Conservation (phyloP, 139 green algal genomes). For the Deuterostichococcus epilithicus region DNA sequence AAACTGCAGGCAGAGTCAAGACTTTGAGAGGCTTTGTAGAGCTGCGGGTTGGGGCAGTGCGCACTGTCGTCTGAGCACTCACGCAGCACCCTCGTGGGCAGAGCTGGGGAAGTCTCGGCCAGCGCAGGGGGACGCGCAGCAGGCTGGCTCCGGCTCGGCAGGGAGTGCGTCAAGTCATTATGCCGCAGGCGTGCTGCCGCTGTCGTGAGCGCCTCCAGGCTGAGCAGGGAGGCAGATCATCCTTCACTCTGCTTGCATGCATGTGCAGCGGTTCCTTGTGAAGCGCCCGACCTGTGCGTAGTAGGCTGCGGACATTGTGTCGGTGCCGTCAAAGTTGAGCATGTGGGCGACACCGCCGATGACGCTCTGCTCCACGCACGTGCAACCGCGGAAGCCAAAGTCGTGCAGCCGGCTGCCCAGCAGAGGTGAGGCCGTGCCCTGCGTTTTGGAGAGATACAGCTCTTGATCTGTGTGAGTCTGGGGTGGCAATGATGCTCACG, state of each 20-base stretch:
- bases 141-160: too few relatives aligned
- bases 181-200: too few relatives aligned
- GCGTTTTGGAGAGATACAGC: neutral
- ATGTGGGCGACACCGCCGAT: slow-evolving; percentile 85
- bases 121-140: neutral
- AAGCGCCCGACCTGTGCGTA: slow-evolving; percentile 63
- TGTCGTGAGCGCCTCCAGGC: too few relatives aligned
- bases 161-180: too few relatives aligned
- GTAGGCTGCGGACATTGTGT: slow-evolving; percentile 86
- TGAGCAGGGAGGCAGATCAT: too few relatives aligned
- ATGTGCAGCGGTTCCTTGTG: neutral
- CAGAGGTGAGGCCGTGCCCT: slow-evolving; percentile 41
- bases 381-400: slow-evolving; percentile 84
- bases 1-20: slow-evolving; percentile 52
- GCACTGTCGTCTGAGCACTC: too few relatives aligned
- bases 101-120: neutral
- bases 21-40: neutral
- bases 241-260: too few relatives aligned
- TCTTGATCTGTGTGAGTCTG: too few relatives aligned
- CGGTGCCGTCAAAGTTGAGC: slow-evolving; percentile 79
- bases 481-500: too few relatives aligned
- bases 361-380: slow-evolving; percentile 77
- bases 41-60: neutral
- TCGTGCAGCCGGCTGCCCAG: slow-evolving; percentile 72
- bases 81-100: neutral